Conservation (phyloP, 1,284 basidiomycete genomes). For the Ceratobasidium sp. region DNA sequence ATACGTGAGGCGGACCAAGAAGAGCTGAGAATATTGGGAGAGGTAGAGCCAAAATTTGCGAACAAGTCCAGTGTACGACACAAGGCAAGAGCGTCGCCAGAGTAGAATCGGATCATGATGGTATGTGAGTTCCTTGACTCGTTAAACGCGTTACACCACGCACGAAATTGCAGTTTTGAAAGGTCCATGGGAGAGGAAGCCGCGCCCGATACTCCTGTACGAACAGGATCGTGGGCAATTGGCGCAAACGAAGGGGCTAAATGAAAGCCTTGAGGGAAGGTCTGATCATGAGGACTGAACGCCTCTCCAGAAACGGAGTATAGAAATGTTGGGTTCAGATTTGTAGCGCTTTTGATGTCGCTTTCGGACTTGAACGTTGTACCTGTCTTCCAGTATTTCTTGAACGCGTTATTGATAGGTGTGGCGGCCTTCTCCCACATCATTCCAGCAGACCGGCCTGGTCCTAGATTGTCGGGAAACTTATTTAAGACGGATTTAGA, state of each 20-base stretch:
- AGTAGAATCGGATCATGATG: slow-evolving; percentile 27
- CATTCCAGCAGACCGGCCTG: slow-evolving; percentile 27
- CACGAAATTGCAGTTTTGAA: slow-evolving; percentile 4
- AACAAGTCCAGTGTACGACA: slow-evolving; percentile 11
- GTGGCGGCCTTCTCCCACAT: slow-evolving; percentile 8
- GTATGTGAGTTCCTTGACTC: background rate
- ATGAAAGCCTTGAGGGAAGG: slow-evolving; percentile 13
- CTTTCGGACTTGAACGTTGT: slow-evolving; percentile 9
- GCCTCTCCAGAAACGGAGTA: slow-evolving; percentile 24
- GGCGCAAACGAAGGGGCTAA: slow-evolving; percentile 3
- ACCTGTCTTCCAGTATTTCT: slow-evolving; percentile 31
- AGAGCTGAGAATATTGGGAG: background rate
- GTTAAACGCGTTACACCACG: slow-evolving; percentile 10
- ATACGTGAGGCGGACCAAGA: slow-evolving; percentile 12
- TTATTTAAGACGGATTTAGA: slow-evolving; percentile 11
- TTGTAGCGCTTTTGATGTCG: slow-evolving; percentile 2
- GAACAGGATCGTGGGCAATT: background rate
- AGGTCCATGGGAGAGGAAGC: slow-evolving; percentile 1
- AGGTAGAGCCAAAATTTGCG: background rate
- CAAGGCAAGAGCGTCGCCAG: slow-evolving; percentile 22
- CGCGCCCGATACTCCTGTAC: background rate
- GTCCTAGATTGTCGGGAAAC: too few species aligned
- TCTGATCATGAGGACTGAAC: slow-evolving; percentile 12
- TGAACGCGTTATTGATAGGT: background rate
- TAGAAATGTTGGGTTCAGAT: slow-evolving; percentile 14